Evolutionary conservation across 2,329 filamentous ascomycete genomes (phyloP).

Genomic region (Ascochyta viciae-villosae): DNA sequence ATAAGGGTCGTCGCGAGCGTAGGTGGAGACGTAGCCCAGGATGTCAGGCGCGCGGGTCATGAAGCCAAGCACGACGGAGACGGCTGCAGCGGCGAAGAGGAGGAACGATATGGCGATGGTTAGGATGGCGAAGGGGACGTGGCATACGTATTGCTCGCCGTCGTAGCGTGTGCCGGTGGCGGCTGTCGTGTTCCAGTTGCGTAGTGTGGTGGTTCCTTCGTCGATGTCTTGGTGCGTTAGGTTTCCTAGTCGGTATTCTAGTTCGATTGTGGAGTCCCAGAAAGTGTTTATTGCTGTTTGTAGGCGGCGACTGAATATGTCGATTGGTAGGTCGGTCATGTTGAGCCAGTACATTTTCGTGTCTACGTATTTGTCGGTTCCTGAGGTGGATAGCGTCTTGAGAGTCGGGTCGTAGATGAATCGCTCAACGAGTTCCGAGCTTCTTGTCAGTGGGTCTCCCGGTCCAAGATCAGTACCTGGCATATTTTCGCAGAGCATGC

Average conservation of each 20-base stretch:
- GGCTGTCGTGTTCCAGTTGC: not conserved
- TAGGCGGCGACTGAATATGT: not conserved
- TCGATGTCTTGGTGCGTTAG: not conserved
- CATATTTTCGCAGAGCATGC: not conserved
- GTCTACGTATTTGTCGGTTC: not conserved
- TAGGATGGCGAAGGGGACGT: not conserved
- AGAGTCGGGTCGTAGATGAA: not conserved
- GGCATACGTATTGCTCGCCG: not conserved
- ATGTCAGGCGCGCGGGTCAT: constrained; percentile 5
- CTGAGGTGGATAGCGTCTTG: not conserved
- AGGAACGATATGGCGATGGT: not conserved
- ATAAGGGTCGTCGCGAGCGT: not conserved
- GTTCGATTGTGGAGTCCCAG: not conserved
- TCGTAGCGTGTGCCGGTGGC: not conserved
- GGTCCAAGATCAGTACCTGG: not conserved
- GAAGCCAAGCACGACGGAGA: constrained; percentile 4
- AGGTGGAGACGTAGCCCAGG: constrained; percentile 13
- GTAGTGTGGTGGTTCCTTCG: too few species aligned
- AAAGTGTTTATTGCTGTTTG: not conserved
- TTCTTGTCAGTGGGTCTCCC: not conserved
- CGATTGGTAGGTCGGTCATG: not conserved
- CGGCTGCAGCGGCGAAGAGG: not conserved
- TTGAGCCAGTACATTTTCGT: not conserved
- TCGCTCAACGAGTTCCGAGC: not conserved
- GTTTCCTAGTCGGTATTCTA: not conserved